Evolutionary conservation across 164 flowering plant species (phyloP), one percentile per base, ranked within the genome.

Genomic region (Vitis labrusca): DNA sequence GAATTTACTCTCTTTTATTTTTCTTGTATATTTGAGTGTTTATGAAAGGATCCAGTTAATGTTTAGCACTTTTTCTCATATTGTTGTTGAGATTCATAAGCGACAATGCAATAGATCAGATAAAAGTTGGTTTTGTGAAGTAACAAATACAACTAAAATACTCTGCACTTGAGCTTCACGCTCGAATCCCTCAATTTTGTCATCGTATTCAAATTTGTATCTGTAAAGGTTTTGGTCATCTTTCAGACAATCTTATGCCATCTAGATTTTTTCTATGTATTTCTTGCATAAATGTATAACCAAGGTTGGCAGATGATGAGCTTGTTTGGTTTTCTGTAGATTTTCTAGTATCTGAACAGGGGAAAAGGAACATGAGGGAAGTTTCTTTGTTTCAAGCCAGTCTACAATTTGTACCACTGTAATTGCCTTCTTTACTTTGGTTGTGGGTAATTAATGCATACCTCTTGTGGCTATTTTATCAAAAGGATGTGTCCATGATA

Each of bases 401-500:
- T n/a, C n/a, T n/a, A n/a, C n/a, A n/a, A n/a, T n/a, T n/a, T n/a
- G n/a, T n/a, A n/a, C n/a, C n/a, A n/a, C n/a, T n/a, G n/a, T n/a
- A n/a, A n/a, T 12, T 3, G 17, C 57, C 23, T 59, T 23, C 1
- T 65, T 27, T 15, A 11, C 67, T 71, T 55, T 68, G 51, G 52
- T 16, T 32, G 48, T 55, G 55, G 54, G 23, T 65, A 52, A 57
- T 50, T 62, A 52, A 68, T 61, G 44, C 10, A 10, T 23, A 47
- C 29, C 64, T 67, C 68, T n/a, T 14, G 16, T 44, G 37, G 57
- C 68, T 54, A 15, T 73, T 63, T 73, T 59, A 19, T 73, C 55
- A 69, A 37, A 73, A 93, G 99, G 97, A 96, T 63, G 79, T 91
- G 57, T 84, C 96, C 59, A 70, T 91, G 85, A 73, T 96, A 66